Base-by-base conservation (phyloP, 768 basidiomycete species). In the Termitomyces sp. region DNA sequence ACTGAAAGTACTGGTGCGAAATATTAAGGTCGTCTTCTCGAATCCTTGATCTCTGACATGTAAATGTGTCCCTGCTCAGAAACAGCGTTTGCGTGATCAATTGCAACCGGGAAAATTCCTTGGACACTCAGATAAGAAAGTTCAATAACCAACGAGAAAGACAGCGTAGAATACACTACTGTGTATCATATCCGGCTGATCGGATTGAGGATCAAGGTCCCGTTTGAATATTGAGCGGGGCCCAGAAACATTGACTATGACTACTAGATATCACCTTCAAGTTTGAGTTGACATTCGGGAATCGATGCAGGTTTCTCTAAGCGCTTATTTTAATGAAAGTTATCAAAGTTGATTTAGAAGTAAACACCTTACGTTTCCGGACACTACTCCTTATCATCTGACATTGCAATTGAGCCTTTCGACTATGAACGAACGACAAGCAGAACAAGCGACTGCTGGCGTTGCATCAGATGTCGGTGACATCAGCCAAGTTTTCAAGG, bases 41-140 rank as follows among this genome's bases (percentile, higher is more conserved):
- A 35, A 29, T 19, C 11, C 23, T 25, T 16, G 31, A 52, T 14
- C 0, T 45, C 50, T 46, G 5, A 31, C 32, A 40, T 16, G 10
- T 10, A 54, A 21, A 57, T 50, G 37, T 46, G 57, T 43, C 48
- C 23, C 4, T 25, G 17, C 17, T 46, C 37, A 96, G 89, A 98
- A 98, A 73, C 95, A 96, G 68, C 82, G 89, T 48, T 83, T 97
- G 62, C 82, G 95, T 37, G 91, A 97, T 72, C 69, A 80, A 27
- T 72, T 97, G 29, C 86, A 93, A 66, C 95, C 95, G 31, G 87
- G 82, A 43, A 83, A 83, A 66, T 86, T 85, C 11, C 73, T 98
- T 8, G 95, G 95, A 1, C 95, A 98, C 70, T 96, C 95, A 19
- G 95, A 97, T 71, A 83, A 75, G 66, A 79, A 78, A 46, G 62